Percentiles rank a stretch among this genome's conserved stretches.
These are phyloP conservation scores for Limonium bicolor DNA, from an alignment of 148 eudicot genomes.

Conservation along the genomic window DNA sequence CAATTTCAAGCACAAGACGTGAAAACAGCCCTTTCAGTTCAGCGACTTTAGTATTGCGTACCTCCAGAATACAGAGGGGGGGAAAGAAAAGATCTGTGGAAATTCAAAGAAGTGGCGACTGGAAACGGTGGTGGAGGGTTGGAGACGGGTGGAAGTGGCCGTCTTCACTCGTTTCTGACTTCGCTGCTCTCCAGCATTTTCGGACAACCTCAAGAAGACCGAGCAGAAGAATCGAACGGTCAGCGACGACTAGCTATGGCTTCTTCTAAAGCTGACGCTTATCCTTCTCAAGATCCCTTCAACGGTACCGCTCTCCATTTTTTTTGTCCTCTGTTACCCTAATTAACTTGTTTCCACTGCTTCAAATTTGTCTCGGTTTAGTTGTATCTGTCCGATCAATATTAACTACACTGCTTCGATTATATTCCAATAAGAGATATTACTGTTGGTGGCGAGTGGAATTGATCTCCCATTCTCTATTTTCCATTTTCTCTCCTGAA, in stretches of 20 bases:
- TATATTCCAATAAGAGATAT: too few relatives aligned
- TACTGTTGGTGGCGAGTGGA: too few relatives aligned
- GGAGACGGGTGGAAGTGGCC: slow-evolving; percentile 32
- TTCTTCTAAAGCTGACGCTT: slow-evolving; percentile 14
- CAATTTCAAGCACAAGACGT: neutral
- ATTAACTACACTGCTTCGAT: too few relatives aligned
- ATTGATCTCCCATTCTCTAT: neutral
- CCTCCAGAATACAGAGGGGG: neutral
- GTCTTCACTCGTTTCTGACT: slow-evolving; percentile 42
- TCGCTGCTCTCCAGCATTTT: slow-evolving; percentile 37
- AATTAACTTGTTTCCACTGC: too few relatives aligned
- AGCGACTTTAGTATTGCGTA: neutral
- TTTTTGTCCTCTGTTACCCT: too few relatives aligned
- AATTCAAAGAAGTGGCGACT: slow-evolving; percentile 29
- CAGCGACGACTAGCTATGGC: too few relatives aligned
- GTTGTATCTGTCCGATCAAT: too few relatives aligned
- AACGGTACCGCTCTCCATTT: slow-evolving; percentile 12
- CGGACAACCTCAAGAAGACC: slow-evolving; percentile 27
- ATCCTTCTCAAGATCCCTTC: slow-evolving; percentile 9
- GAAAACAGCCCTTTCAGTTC: neutral
- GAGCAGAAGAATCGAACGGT: too few relatives aligned
- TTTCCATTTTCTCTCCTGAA: neutral
- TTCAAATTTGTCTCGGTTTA: too few relatives aligned
- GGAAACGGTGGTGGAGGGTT: slow-evolving; percentile 22
- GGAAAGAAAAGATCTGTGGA: neutral